Evolutionary conservation across 768 basidiomycete species (phyloP).

Genomic region (Leccinum olivaceopallidum): DNA sequence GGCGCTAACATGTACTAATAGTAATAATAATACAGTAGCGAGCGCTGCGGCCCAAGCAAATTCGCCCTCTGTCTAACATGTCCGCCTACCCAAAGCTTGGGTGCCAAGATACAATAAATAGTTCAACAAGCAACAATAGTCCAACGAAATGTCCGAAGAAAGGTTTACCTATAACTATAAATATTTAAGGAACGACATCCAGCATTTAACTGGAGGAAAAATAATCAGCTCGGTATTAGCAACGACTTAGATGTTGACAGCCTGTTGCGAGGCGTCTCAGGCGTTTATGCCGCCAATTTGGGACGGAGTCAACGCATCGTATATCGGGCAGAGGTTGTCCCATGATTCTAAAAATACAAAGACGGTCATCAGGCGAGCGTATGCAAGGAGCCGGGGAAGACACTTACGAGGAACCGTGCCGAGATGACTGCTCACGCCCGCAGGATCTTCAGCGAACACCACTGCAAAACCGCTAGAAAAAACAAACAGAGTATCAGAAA

Average conservation of each 20-base stretch:
- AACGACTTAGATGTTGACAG: constrained; percentile 20
- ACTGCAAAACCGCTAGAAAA: constrained; percentile 27
- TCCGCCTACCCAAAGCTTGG: background rate
- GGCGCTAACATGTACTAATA: background rate
- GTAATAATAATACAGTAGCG: background rate
- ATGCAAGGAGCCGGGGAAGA: background rate
- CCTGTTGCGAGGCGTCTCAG: constrained; percentile 16
- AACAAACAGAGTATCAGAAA: background rate
- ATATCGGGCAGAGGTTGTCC: constrained; percentile 28
- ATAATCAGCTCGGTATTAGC: constrained; percentile 17
- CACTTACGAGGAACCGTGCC: constrained; percentile 19
- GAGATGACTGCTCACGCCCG: constrained; percentile 17
- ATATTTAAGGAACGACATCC: background rate
- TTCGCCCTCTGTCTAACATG: background rate
- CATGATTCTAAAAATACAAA: constrained; percentile 24
- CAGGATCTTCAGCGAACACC: constrained; percentile 28
- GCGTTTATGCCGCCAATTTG: constrained; percentile 24
- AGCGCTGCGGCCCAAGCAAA: background rate
- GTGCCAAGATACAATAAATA: background rate
- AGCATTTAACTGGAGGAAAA: background rate
- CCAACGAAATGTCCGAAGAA: background rate
- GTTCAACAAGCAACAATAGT: background rate
- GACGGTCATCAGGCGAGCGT: background rate
- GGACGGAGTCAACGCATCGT: constrained; percentile 17
- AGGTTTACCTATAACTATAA: background rate